A percentile compares a stretch with the other conserved stretches of the same genome.
phyloP scores from a whole-genome alignment of 768 basidiomycete species.

The Lactarius evosmus region DNA sequence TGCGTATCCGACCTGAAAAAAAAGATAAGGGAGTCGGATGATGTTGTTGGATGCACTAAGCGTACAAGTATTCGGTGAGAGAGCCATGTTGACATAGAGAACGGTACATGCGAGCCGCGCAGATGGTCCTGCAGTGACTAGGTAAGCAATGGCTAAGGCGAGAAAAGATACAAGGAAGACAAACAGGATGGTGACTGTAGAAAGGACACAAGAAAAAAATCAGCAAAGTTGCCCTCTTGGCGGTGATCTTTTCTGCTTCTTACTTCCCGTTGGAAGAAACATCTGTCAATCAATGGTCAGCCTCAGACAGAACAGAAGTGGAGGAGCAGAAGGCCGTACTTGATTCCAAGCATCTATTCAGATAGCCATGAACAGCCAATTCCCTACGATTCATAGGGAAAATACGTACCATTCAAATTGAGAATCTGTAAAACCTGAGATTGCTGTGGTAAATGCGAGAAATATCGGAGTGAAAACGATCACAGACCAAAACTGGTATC shows the following conservation, averaged over 20 bases:
- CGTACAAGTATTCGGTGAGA: constrained; percentile 20
- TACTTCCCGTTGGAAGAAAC: not conserved
- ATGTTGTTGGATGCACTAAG: not conserved
- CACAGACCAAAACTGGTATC: not conserved
- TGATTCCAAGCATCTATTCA: constrained; percentile 14
- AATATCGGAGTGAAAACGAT: not conserved
- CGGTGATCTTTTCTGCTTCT: not conserved
- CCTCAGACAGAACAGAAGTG: not conserved
- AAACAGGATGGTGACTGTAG: not conserved
- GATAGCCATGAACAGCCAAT: not conserved
- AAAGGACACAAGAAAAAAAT: not conserved
- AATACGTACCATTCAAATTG: constrained; percentile 13
- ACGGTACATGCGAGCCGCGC: constrained; percentile 21
- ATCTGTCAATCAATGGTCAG: constrained; percentile 7
- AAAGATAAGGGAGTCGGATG: no score
- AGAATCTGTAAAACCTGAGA: constrained; percentile 10
- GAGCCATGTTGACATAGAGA: constrained; percentile 1
- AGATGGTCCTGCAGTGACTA: not conserved
- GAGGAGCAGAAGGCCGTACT: not conserved
- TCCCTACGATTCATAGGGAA: not conserved
- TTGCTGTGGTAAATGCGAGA: not conserved
- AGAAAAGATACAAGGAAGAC: not conserved
- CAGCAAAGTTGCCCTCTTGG: not conserved
- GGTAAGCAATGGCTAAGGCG: not conserved
- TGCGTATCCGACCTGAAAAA: not conserved